Conservation (phyloP, 2,329 filamentous ascomycete genomes). For the Alternaria sp. region DNA sequence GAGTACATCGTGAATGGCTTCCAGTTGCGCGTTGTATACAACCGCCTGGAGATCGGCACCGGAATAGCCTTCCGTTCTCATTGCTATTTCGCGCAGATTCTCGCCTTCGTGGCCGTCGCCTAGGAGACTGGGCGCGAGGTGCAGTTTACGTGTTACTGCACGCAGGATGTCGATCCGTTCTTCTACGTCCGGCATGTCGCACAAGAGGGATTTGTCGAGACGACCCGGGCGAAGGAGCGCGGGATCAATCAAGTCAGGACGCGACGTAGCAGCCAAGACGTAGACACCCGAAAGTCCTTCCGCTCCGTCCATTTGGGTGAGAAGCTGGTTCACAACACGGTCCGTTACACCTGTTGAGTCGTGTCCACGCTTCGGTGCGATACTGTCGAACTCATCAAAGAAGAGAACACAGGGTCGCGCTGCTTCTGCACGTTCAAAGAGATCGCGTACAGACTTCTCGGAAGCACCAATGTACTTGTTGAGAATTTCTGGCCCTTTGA, state of each 20-base stretch:
- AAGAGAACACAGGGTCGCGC: constrained; percentile 94
- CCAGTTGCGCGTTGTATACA: constrained; percentile 94
- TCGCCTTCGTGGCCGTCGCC: constrained; percentile 46
- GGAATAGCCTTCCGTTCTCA: constrained; percentile 85
- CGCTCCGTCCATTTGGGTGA: constrained; percentile 98
- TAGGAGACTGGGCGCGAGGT: constrained; percentile 72
- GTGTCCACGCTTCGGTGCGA: constrained; percentile 95
- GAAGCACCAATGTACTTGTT: constrained; percentile 99
- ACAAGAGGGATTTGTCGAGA: constrained; percentile 90
- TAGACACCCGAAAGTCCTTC: constrained; percentile 96
- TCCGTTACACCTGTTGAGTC: constrained; percentile 99
- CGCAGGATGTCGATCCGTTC: constrained; percentile 89
- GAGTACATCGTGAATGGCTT: constrained; percentile 94
- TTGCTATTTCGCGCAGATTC: constrained; percentile 75
- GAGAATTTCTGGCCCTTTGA: constrained; percentile 96
- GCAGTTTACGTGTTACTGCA: constrained; percentile 83
- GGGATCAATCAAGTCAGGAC: constrained; percentile 95
- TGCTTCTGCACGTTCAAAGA: constrained; percentile 91
- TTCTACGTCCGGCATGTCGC: constrained; percentile 81
- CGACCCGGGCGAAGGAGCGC: constrained; percentile 90
- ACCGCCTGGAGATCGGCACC: constrained; percentile 95
- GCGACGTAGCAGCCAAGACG: constrained; percentile 90
- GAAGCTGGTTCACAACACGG: constrained; percentile 94
- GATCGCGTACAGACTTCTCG: constrained; percentile 92
- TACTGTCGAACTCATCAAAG: constrained; percentile 98